Evolutionary conservation across 1,284 basidiomycete genomes (phyloP).

Genomic region (Grifola frondosa): DNA sequence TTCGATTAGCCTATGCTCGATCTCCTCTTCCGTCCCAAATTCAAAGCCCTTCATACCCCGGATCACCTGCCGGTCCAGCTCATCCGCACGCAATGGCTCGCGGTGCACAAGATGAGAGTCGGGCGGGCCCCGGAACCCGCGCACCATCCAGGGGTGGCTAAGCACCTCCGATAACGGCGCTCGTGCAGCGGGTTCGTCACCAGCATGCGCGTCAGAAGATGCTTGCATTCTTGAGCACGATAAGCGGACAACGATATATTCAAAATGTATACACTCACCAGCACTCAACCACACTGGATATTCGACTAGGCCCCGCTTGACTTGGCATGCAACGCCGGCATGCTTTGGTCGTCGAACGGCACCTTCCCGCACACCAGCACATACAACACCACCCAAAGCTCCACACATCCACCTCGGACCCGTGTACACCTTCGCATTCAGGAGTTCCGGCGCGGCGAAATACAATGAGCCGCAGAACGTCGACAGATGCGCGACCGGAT

Average conservation of each 20-base stretch:
- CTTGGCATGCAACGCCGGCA: slow-evolving; percentile 98
- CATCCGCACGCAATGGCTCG: slow-evolving; percentile 83
- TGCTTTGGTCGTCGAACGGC: slow-evolving; percentile 98
- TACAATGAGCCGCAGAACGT: slow-evolving; percentile 98
- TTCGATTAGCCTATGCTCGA: slow-evolving; percentile 71
- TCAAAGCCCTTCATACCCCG: slow-evolving; percentile 96
- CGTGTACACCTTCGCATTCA: slow-evolving; percentile 95
- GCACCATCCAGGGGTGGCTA: slow-evolving; percentile 91
- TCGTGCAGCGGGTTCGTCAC: slow-evolving; percentile 86
- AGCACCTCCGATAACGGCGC: slow-evolving; percentile 89
- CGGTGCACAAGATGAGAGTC: slow-evolving; percentile 86
- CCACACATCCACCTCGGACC: slow-evolving; percentile 99
- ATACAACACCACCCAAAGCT: slow-evolving; percentile 98
- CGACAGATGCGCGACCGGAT: slow-evolving; percentile 79
- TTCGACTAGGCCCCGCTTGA: slow-evolving; percentile 95
- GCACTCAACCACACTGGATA: slow-evolving; percentile 96
- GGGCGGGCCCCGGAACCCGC: slow-evolving; percentile 81
- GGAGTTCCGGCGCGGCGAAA: slow-evolving; percentile 95
- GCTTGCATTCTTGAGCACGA: slow-evolving; percentile 79
- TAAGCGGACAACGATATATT: slow-evolving; percentile 12
- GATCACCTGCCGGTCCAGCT: slow-evolving; percentile 86
- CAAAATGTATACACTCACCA: slow-evolving; percentile 48
- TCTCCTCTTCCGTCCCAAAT: slow-evolving; percentile 87
- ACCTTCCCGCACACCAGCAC: slow-evolving; percentile 98
- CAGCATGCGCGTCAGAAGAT: slow-evolving; percentile 91